phyloP scores from a whole-genome alignment of 345 rosid species.

The Dipteronia dyeriana region DNA sequence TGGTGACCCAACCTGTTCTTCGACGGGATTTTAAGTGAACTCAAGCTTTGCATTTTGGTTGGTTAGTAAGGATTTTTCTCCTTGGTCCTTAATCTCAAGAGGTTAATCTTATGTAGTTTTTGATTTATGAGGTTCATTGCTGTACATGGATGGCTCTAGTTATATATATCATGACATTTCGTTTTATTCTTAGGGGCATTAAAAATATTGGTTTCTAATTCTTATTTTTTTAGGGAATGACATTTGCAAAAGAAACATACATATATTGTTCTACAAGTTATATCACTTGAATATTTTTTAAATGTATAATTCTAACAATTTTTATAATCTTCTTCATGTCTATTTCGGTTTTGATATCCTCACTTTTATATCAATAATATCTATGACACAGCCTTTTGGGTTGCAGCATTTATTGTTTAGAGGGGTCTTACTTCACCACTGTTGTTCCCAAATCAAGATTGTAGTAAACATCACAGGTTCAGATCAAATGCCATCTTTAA shows the following conservation, averaged over 20 bases:
- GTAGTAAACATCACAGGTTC: slow-evolving; percentile 30
- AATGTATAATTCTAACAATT: not conserved
- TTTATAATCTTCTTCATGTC: not conserved
- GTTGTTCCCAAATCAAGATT: slow-evolving; percentile 48
- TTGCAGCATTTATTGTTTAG: slow-evolving; percentile 36
- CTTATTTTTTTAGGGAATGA: not conserved
- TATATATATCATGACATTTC: not conserved
- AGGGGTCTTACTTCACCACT: slow-evolving; percentile 39
- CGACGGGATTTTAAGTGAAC: not conserved
- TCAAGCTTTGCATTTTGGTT: not conserved
- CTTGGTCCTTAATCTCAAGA: not conserved
- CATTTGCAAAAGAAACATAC: not conserved
- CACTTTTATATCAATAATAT: slow-evolving; percentile 14
- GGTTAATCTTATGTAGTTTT: not conserved
- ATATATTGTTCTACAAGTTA: not conserved
- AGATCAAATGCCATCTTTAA: slow-evolving; percentile 74
- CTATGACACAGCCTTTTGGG: slow-evolving; percentile 32
- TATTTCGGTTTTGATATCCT: slow-evolving; percentile 12
- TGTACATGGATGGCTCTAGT: not conserved
- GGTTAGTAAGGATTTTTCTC: not conserved
- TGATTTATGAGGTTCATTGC: not conserved
- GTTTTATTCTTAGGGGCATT: not conserved
- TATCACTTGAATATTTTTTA: slow-evolving; percentile 10
- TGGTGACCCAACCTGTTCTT: not conserved
- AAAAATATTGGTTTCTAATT: not conserved